Percentiles rank a stretch among this genome's conserved stretches.
Evolutionary conservation across 306 rosid genomes (phyloP).

Genomic region (Neltuma alba): DNA sequence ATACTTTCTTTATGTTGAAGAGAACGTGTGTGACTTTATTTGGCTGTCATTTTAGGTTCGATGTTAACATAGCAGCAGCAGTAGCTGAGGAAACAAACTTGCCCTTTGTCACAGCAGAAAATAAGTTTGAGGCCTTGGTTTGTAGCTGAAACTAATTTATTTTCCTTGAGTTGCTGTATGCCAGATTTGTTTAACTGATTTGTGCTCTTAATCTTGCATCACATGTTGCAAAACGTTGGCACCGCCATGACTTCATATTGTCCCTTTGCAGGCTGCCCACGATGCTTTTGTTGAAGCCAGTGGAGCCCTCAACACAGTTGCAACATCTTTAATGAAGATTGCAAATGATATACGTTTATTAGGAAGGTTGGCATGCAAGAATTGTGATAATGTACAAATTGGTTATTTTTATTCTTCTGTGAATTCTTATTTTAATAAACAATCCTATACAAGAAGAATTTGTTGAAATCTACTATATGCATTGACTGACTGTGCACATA

Average conservation of each 20-base stretch:
- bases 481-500: conserved; percentile 2
- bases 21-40: not conserved
- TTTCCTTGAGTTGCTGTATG: conserved; percentile 15
- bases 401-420: not conserved
- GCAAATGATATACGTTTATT: conserved; percentile 92
- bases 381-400: not conserved
- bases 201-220: conserved; percentile 26
- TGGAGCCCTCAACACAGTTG: conserved; percentile 90
- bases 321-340: conserved; percentile 90
- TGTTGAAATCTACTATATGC: not conserved
- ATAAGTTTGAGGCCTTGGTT: conserved; percentile 99
- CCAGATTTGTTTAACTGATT: conserved; percentile 25
- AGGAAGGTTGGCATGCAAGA: conserved; percentile 72
- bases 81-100: conserved; percentile 90
- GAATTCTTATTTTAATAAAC: conserved; percentile 17
- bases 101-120: conserved; percentile 94
- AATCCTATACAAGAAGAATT: not conserved
- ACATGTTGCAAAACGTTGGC: conserved; percentile 24
- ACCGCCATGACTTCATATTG: conserved; percentile 22
- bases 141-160: conserved; percentile 41
- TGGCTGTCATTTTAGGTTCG: conserved; percentile 62
- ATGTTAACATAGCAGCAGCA: conserved; percentile 91
- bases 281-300: conserved; percentile 95
- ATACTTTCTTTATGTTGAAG: conserved; percentile 7
- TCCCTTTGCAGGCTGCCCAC: conserved; percentile 86